Conservation (phyloP, 148 eudicot genomes). For the Camellia sinensis region DNA sequence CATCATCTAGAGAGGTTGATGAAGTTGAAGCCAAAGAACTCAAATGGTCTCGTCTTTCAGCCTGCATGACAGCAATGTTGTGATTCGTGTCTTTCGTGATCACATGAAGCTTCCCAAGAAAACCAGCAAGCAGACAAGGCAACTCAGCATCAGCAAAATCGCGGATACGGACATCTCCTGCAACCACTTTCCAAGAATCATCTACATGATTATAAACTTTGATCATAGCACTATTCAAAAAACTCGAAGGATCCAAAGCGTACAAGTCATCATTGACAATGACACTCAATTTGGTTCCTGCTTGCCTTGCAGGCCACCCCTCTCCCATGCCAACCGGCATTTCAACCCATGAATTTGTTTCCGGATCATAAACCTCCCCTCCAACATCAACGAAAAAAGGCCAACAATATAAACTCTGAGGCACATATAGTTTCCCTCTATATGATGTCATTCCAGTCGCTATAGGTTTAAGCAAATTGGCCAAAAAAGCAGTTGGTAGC, state of each 20-base stretch:
- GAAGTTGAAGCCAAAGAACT: slow-evolving; percentile 24
- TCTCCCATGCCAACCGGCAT: slow-evolving; percentile 99
- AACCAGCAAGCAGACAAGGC: slow-evolving; percentile 81
- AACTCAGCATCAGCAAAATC: slow-evolving; percentile 63
- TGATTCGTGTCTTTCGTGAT: slow-evolving; percentile 66
- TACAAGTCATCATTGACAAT: slow-evolving; percentile 73
- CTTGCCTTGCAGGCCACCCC: slow-evolving; percentile 99
- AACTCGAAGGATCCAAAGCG: slow-evolving; percentile 78
- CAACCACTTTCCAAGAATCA: slow-evolving; percentile 75
- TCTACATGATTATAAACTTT: slow-evolving; percentile 70
- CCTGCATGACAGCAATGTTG: slow-evolving; percentile 64
- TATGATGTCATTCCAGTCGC: slow-evolving; percentile 94
- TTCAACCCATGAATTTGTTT: slow-evolving; percentile 77
- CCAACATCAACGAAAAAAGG: slow-evolving; percentile 98
- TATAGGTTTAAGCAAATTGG: slow-evolving; percentile 86
- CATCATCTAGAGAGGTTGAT: slow-evolving; percentile 17
- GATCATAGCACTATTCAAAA: slow-evolving; percentile 65
- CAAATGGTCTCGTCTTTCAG: slow-evolving; percentile 25
- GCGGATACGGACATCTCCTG: slow-evolving; percentile 49
- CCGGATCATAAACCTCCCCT: slow-evolving; percentile 94
- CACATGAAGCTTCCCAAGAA: slow-evolving; percentile 77
- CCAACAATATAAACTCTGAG: slow-evolving; percentile 95
- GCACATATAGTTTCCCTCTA: slow-evolving; percentile 76
- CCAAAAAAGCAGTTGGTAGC: slow-evolving; percentile 83
- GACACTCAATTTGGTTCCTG: slow-evolving; percentile 85